A percentile compares a stretch with the other conserved stretches of the same genome.
Conservation (phyloP, 495 filamentous ascomycete species). For the Penicillium flavigenum region DNA sequence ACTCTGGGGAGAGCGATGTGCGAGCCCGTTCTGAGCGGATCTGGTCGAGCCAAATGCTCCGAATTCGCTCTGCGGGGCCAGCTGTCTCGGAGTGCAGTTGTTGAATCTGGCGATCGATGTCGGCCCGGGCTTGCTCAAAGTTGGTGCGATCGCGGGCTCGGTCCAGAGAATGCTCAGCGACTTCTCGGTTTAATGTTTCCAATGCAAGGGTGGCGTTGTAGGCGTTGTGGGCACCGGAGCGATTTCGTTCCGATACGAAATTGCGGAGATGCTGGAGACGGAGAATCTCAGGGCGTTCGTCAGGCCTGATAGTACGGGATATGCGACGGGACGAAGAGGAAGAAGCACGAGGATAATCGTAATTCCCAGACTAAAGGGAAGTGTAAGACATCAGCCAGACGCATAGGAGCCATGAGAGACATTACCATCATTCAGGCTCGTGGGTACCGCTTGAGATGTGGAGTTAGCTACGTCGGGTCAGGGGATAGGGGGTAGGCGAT, state of each 20-base stretch:
- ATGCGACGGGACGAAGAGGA: conserved; percentile 45
- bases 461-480: conserved; percentile 2
- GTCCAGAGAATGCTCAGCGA: conserved; percentile 32
- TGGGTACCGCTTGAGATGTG: not conserved
- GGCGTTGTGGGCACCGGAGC: conserved; percentile 41
- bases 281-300: conserved; percentile 20
- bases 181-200: conserved; percentile 41
- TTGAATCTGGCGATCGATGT: conserved; percentile 30
- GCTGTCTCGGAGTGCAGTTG: conserved; percentile 18
- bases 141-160: conserved; percentile 22
- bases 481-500: not conserved
- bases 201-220: conserved; percentile 42
- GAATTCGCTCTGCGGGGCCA: conserved; percentile 16
- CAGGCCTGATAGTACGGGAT: conserved; percentile 23
- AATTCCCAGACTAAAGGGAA: conserved; percentile 55
- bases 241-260: conserved; percentile 40
- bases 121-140: conserved; percentile 31
- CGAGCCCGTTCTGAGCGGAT: conserved; percentile 11
- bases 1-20: not conserved
- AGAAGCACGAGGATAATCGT: conserved; percentile 54
- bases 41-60: conserved; percentile 15
- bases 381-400: conserved; percentile 7
- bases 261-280: conserved; percentile 43
- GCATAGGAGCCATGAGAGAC: conserved; percentile 5
- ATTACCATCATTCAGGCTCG: conserved; percentile 9